Evolutionary conservation across 2,329 filamentous ascomycete genomes (phyloP).

Genomic region (Blastomyces emzantsi): DNA sequence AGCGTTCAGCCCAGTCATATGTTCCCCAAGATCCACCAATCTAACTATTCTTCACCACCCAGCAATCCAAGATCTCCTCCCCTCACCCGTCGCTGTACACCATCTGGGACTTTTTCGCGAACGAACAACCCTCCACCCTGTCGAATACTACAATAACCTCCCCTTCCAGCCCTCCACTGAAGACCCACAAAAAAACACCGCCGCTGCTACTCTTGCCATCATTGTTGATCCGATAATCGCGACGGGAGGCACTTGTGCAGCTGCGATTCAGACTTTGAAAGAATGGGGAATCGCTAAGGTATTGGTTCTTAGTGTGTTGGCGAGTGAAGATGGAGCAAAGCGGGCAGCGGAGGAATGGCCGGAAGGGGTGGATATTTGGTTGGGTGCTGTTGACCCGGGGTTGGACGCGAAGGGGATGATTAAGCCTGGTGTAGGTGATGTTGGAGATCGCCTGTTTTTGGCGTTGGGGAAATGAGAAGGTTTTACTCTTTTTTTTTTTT

Average conservation of each 20-base stretch:
- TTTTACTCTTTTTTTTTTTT: too few species aligned
- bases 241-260: constrained; percentile 80
- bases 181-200: constrained; percentile 26
- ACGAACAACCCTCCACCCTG: constrained; percentile 72
- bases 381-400: constrained; percentile 65
- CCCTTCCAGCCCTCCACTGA: constrained; percentile 47
- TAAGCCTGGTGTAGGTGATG: constrained; percentile 78
- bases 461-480: constrained; percentile 66
- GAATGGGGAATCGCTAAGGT: constrained; percentile 89
- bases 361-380: constrained; percentile 53
- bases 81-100: constrained; percentile 70
- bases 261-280: constrained; percentile 76
- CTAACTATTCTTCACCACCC: constrained; percentile 8
- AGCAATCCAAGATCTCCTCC: constrained; percentile 77
- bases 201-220: constrained; percentile 59
- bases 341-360: constrained; percentile 69
- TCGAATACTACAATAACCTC: constrained; percentile 98
- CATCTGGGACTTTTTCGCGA: constrained; percentile 94
- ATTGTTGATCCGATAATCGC: constrained; percentile 89
- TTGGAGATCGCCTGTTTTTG: constrained; percentile 82
- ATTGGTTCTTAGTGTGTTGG: constrained; percentile 66
- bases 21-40: background rate
- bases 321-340: constrained; percentile 59
- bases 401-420: constrained; percentile 80
- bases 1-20: background rate